Percentiles rank a stretch among this genome's conserved stretches.
These are phyloP conservation scores for Stylosanthes scabra DNA, from an alignment of 331 rosid species.

Conservation along the genomic window DNA sequence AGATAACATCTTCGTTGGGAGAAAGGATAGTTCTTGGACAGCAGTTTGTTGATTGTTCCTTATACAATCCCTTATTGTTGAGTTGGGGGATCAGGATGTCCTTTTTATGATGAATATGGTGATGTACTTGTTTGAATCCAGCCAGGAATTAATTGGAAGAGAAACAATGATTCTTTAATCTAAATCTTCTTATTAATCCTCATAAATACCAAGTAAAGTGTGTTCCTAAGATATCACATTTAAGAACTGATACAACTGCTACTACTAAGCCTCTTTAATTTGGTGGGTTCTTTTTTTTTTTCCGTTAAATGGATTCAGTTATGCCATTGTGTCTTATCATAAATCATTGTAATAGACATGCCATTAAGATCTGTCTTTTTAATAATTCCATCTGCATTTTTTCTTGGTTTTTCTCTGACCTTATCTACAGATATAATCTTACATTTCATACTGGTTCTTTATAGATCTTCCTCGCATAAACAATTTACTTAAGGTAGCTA, in stretches of 20 bases:
- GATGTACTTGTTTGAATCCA: slow-evolving; percentile 24
- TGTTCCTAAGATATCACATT: not conserved
- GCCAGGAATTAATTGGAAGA: slow-evolving; percentile 13
- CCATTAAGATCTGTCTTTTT: not conserved
- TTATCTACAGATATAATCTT: too few relatives aligned
- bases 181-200: not conserved
- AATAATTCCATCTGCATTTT: not conserved
- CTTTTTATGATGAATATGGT: slow-evolving; percentile 2
- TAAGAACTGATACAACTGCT: not conserved
- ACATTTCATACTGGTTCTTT: not conserved
- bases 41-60: not conserved
- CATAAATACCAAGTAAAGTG: not conserved
- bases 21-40: not conserved
- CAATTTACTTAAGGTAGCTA: not conserved
- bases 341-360: not conserved
- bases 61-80: not conserved
- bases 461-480: not conserved
- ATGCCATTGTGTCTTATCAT: not conserved
- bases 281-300: not conserved
- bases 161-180: not conserved
- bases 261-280: not conserved
- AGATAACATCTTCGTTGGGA: not conserved
- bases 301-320: not conserved
- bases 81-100: slow-evolving; percentile 16
- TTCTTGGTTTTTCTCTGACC: not conserved